Evolutionary conservation across 2,329 filamentous ascomycete genomes (phyloP).

Genomic region (Monilinia laxa): DNA sequence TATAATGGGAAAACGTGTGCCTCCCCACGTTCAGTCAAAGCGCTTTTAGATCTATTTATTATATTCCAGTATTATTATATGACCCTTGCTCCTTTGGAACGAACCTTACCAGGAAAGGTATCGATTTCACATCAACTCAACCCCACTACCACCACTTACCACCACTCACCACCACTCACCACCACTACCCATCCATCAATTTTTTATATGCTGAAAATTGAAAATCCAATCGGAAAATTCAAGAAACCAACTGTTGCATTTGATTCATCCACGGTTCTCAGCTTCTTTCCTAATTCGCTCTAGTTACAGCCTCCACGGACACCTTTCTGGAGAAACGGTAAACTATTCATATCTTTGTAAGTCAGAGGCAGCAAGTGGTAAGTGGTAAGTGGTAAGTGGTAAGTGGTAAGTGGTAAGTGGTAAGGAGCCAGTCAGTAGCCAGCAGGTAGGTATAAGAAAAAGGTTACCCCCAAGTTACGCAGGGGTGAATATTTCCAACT

Average conservation of each 20-base stretch:
- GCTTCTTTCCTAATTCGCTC: slow-evolving; percentile 5
- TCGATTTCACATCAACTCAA: background rate
- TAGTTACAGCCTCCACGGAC: background rate
- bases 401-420: background rate
- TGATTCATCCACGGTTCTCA: background rate
- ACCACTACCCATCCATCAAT: too few species aligned
- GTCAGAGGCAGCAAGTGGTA: too few species aligned
- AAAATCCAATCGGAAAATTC: background rate
- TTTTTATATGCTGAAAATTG: background rate
- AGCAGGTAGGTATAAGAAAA: slow-evolving; percentile 9
- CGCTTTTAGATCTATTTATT: too few species aligned
- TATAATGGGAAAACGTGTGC: background rate
- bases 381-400: too few species aligned
- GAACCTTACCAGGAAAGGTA: background rate
- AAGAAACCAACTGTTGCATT: background rate
- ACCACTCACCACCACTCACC: too few species aligned
- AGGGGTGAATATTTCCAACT: background rate
- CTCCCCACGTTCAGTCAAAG: background rate
- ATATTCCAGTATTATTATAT: too few species aligned
- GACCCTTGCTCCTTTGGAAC: too few species aligned
- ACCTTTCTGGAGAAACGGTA: background rate
- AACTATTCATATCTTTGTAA: background rate
- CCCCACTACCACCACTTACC: background rate
- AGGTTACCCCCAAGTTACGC: background rate
- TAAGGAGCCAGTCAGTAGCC: background rate